Evolutionary conservation across 352 stramenopile genomes (phyloP), one percentile per base, ranked within the genome.

Genomic region (Phytophthora chlamydospora): DNA sequence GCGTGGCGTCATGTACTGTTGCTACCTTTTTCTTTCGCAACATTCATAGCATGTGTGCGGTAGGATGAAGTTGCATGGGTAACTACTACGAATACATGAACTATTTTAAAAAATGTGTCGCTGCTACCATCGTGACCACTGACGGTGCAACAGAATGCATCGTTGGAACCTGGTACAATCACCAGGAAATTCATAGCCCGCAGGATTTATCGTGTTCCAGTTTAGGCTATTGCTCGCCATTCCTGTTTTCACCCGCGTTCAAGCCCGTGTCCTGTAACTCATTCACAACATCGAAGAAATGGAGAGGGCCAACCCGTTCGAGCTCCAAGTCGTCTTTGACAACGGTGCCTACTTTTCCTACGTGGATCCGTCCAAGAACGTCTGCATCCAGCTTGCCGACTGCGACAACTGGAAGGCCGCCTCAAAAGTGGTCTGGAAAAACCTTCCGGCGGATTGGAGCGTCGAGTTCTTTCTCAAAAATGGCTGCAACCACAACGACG

Each of bases 301-400:
- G 53, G 21, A 24, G 21, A 61, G 45, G 33, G 9, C 21, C 17
- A 49, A 36, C 45, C 49, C 17, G 3, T 57, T 63, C 17, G 45
- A 63, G 35, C 36, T 63, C 16, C 29, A 19, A 9, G 45, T 63
- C 2, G 31, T 63, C 16, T 46, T 50, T 44, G 19, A 58, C 13
- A 51, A 27, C 11, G 55, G 45, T 1, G 36, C 24, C 45, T 50
- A 56, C 17, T 58, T 63, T 14, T 58, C 46, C 12, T 63, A 57
- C 45, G 17, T 43, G 14, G 44, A 58, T n/a, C 55, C 36, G 1
- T 51, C 55, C 14, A 4, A 45, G 1, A 38, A 7, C 5, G 36
- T 59, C 12, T 65, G 57, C 21, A 65, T 65, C 33, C 14, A 43
- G 57, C 29, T 65, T 45, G 19, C 40, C 6, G 41, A 39, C 14